Evolutionary conservation across 495 filamentous ascomycete genomes (phyloP), one percentile per base, ranked within the genome.

Genomic region (Cenococcum geophilum): DNA sequence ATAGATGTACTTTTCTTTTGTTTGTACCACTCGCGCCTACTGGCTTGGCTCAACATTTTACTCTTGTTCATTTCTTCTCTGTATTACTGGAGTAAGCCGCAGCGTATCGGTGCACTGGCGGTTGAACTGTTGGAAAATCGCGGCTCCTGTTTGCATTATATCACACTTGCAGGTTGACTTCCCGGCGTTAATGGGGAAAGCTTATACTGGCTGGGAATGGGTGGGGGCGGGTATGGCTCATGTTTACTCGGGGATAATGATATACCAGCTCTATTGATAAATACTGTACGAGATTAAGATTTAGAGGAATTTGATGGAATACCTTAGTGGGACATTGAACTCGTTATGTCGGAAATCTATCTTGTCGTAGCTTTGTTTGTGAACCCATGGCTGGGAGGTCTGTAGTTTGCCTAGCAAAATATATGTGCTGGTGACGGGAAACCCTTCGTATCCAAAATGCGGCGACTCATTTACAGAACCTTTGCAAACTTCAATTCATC

Each of bases 21-120:
- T 32, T 63, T 53, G 23, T 52, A 22, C 25, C 40, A 32, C 59
- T 20, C 34, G 58, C 62, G 58, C 42, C 43, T 58, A 57, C 58
- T 61, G 58, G 51, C 22, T 23, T 56, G 53, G 32, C 53, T 56
- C 18, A 5, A 21, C 18, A 3, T 36, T 58, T 18, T 18, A 32
- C 5, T 9, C 11, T 25, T 56, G 60, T 42, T 43, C 34, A 51
- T 60, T 47, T 60, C 50, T n/a, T 14, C 36, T 62, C 50, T 62
- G 55, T 59, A 62, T 62, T 61, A 60, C 42, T 45, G 58, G 53
- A 60, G 64, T 63, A 58, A 47, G 64, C 59, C 60, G 62, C 53
- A 61, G 52, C 55, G 58, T 62, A 27, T 57, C 20, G 14, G 25
- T 11, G 42, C 1, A 37, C 32, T 56, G 32, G 53, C 18, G 53